A percentile compares a stretch with the other conserved stretches of the same genome.
phyloP scores from a whole-genome alignment of 208 protist genomes.

The Wallacemonas sp. region DNA sequence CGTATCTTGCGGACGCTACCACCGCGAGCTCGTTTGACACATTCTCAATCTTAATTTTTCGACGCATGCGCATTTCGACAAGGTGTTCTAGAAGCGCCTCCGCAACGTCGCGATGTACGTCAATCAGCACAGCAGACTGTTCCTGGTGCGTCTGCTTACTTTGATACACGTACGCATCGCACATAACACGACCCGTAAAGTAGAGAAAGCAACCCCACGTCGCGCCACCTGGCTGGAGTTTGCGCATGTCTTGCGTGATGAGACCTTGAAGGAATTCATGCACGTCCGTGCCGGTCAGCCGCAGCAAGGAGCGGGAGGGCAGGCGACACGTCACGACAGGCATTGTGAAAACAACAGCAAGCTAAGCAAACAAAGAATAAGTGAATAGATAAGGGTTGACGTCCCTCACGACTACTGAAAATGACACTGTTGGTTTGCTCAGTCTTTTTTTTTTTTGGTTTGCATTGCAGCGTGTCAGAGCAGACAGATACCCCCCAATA shows the following conservation, averaged over 20 bases:
- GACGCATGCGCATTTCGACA: conserved; percentile 76
- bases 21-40: conserved; percentile 49
- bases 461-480: not conserved
- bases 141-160: conserved; percentile 25
- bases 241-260: conserved; percentile 76
- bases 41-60: conserved; percentile 66
- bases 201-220: conserved; percentile 85
- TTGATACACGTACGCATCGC: conserved; percentile 81
- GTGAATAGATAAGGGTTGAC: no score
- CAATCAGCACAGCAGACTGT: conserved; percentile 51
- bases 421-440: no score
- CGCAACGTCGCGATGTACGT: conserved; percentile 46
- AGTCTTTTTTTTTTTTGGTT: not conserved
- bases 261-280: conserved; percentile 83
- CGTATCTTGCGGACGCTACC: conserved; percentile 22
- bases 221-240: conserved; percentile 50
- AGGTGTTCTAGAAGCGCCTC: conserved; percentile 60
- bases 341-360: not conserved
- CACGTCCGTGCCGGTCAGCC: conserved; percentile 48
- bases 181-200: conserved; percentile 77
- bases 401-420: no score
- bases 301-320: conserved; percentile 54
- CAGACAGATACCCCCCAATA: not conserved
- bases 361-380: not conserved
- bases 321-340: conserved; percentile 32